Percentiles rank a stretch among this genome's conserved stretches.
These are phyloP conservation scores for Tremella fuciformis DNA, from an alignment of 768 basidiomycete genomes.

Conservation along the genomic window DNA sequence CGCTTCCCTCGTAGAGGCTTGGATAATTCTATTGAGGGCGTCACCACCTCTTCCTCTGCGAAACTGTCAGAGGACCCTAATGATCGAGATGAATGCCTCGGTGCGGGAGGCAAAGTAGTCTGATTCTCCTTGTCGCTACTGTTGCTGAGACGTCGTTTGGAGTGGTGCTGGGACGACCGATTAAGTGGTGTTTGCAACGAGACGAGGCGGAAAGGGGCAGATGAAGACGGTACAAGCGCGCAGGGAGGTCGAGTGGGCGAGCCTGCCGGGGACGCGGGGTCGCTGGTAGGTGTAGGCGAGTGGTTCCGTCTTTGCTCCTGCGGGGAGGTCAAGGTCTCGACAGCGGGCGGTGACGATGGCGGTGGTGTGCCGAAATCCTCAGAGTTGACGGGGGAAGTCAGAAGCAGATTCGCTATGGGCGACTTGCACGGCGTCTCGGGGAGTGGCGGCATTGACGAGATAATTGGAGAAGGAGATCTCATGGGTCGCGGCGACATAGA, in stretches of 20 bases:
- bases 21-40: conserved; percentile 14
- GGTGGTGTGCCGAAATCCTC: not conserved
- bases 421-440: conserved; percentile 2
- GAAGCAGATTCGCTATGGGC: conserved; percentile 2
- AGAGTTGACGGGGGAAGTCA: not conserved
- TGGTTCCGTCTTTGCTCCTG: not conserved
- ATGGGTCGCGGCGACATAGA: not conserved
- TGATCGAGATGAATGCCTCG: conserved; percentile 1
- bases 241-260: not conserved
- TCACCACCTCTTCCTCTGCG: conserved; percentile 30
- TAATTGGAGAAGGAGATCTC: conserved; percentile 30
- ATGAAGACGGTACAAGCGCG: not conserved
- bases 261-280: not conserved
- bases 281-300: not conserved
- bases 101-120: not conserved
- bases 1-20: conserved; percentile 9
- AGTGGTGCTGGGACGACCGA: not conserved
- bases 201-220: not conserved
- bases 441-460: conserved; percentile 21
- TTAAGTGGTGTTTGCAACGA: not conserved
- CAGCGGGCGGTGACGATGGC: conserved; percentile 2
- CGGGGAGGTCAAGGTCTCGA: conserved; percentile 1
- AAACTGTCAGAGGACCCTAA: conserved; percentile 18
- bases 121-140: conserved; percentile 1
- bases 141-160: not conserved